These are phyloP conservation scores for Gossypium trilobum DNA, from an alignment of 441 rosid species.

Conservation along the genomic window DNA sequence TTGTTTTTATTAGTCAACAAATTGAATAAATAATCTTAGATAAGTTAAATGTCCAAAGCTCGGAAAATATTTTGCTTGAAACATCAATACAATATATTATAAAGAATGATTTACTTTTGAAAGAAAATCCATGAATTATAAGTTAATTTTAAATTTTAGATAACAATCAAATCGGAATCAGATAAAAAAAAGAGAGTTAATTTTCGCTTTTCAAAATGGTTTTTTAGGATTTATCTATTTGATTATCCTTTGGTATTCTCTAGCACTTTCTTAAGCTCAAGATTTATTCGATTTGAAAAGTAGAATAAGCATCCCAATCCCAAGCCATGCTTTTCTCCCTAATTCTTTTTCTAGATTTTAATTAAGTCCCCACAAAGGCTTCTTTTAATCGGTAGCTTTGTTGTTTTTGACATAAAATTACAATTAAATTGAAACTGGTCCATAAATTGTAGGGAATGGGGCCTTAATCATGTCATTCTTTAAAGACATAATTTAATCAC, in stretches of 20 bases:
- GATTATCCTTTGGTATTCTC: conserved; percentile 7
- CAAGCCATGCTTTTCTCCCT: conserved; percentile 17
- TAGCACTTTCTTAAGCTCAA: conserved; percentile 6
- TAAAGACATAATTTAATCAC: not conserved
- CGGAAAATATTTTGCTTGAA: not conserved
- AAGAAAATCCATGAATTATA: not conserved
- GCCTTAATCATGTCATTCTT: not conserved
- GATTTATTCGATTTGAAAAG: conserved; percentile 8
- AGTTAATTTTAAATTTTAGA: no score
- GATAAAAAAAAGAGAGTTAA: no score
- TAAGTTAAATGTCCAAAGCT: not conserved
- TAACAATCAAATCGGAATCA: no score
- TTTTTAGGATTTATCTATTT: not conserved
- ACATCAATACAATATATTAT: not conserved
- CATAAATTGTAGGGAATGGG: conserved; percentile 6
- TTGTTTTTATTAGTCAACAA: no score
- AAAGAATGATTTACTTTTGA: not conserved
- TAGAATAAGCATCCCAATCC: conserved; percentile 15
- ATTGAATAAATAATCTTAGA: not conserved
- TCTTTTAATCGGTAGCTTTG: not conserved
- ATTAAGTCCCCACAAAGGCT: conserved; percentile 11
- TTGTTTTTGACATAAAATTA: not conserved
- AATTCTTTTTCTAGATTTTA: not conserved
- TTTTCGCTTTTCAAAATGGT: not conserved
- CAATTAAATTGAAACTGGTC: not conserved